Conservation (phyloP, 371 early-diverging fungal species). For the Batrachochytrium dendrobatidis region DNA sequence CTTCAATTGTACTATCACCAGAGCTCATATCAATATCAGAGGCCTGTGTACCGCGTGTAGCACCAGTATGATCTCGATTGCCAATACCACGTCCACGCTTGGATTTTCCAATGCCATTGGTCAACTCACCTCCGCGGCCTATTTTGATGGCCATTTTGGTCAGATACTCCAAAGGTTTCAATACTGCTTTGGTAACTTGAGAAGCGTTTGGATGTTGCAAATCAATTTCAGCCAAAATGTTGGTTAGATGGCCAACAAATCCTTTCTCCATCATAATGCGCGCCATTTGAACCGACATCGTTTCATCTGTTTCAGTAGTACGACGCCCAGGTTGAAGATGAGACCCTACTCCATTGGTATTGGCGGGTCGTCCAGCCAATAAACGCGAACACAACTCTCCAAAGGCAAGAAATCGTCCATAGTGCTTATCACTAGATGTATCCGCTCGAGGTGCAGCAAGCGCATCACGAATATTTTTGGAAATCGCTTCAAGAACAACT, state of each 20-base stretch:
- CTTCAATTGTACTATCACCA: background rate
- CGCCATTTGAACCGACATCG: conserved; percentile 47
- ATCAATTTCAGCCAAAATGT: conserved; percentile 77
- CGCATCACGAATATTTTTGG: conserved; percentile 37
- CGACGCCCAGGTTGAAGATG: too few species aligned
- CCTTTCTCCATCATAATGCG: conserved; percentile 86
- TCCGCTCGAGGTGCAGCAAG: conserved; percentile 9
- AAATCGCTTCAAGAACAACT: conserved; percentile 25
- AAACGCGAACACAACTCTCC: conserved; percentile 67
- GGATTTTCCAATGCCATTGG: background rate
- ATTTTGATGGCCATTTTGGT: conserved; percentile 82
- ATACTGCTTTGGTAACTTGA: conserved; percentile 60
- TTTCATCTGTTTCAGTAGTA: conserved; percentile 6
- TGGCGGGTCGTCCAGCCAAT: conserved; percentile 44
- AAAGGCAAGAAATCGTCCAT: conserved; percentile 59
- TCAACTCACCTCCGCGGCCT: too few species aligned
- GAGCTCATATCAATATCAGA: background rate
- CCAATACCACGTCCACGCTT: background rate
- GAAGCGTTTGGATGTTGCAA: conserved; percentile 77
- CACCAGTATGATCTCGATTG: background rate
- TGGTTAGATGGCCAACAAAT: conserved; percentile 72
- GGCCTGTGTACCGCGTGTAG: background rate
- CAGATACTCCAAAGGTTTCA: conserved; percentile 82
- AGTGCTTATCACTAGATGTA: conserved; percentile 49
- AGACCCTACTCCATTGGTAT: conserved; percentile 2